phyloP scores from a whole-genome alignment of 1,284 basidiomycete species.

The Trichosporon sp. region DNA sequence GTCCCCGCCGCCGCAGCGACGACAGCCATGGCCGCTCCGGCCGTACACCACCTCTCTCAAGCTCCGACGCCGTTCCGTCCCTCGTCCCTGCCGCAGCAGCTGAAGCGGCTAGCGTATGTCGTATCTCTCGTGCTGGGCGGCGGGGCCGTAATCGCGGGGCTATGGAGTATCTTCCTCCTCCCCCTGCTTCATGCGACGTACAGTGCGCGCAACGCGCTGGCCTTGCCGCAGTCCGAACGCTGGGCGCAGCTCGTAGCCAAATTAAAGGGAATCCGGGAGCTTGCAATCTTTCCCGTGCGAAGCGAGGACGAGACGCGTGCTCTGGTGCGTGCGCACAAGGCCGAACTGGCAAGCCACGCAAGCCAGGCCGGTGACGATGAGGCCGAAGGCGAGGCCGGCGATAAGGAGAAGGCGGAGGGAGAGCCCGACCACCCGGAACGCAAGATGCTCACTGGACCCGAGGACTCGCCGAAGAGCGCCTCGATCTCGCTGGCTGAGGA shows the following conservation, averaged over 20 bases:
- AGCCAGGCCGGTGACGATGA: neutral
- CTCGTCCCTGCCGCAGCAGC: slow-evolving; percentile 19
- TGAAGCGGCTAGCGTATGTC: slow-evolving; percentile 35
- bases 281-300: slow-evolving; percentile 18
- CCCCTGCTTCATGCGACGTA: slow-evolving; percentile 44
- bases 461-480: slow-evolving; percentile 1
- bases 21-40: neutral
- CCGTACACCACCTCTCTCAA: slow-evolving; percentile 6
- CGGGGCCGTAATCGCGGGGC: slow-evolving; percentile 28
- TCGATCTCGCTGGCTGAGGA: neutral
- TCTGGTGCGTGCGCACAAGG: slow-evolving; percentile 3
- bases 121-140: slow-evolving; percentile 40
- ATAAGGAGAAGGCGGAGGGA: slow-evolving; percentile 4
- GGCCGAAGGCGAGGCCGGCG: neutral
- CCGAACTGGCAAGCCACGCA: neutral
- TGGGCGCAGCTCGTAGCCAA: slow-evolving; percentile 18
- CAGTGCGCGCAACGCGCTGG: slow-evolving; percentile 39
- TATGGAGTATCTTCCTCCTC: slow-evolving; percentile 42
- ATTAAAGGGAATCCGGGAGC: slow-evolving; percentile 21
- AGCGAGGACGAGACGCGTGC: slow-evolving; percentile 1
- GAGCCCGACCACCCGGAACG: neutral
- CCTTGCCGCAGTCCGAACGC: slow-evolving; percentile 33
- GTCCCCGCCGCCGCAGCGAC: neutral
- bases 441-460: neutral
- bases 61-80: slow-evolving; percentile 7